Evolutionary conservation across 768 basidiomycete species (phyloP).

Genomic region (Pleurotus tuber-regium): DNA sequence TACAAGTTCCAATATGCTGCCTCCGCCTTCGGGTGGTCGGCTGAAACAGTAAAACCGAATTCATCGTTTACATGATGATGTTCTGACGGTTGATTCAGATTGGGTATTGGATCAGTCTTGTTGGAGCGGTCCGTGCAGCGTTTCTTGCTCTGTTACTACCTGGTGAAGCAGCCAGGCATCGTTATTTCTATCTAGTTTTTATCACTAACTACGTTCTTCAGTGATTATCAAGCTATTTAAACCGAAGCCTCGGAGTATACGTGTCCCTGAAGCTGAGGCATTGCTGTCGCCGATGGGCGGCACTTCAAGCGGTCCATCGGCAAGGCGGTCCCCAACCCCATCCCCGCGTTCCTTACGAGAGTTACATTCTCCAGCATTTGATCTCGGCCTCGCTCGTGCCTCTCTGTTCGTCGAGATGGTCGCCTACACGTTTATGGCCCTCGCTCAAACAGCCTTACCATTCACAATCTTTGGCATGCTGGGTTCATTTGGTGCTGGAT

Average conservation of each 20-base stretch:
- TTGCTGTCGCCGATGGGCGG: conserved; percentile 28
- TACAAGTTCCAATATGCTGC: conserved; percentile 68
- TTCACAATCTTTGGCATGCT: conserved; percentile 54
- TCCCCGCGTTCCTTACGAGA: conserved; percentile 8
- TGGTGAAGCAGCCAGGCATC: conserved; percentile 35
- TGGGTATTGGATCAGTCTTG: conserved; percentile 68
- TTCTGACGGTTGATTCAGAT: conserved; percentile 36
- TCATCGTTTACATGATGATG: background rate
- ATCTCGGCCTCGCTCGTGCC: conserved; percentile 63
- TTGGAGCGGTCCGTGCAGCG: conserved; percentile 51
- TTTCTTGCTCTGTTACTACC: conserved; percentile 60
- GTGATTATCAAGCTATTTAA: conserved; percentile 56
- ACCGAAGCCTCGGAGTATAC: conserved; percentile 23
- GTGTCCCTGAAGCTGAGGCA: conserved; percentile 29
- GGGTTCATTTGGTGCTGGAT: conserved; percentile 59
- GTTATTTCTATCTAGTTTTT: background rate
- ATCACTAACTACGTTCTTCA: conserved; percentile 22
- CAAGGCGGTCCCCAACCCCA: conserved; percentile 1
- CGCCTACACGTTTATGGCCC: conserved; percentile 47
- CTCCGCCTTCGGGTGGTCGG: conserved; percentile 60
- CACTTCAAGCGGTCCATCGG: conserved; percentile 3
- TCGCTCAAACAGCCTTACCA: conserved; percentile 40
- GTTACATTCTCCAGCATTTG: conserved; percentile 48
- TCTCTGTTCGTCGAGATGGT: conserved; percentile 59
- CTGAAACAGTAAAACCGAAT: conserved; percentile 51